Conservation (phyloP, 345 rosid genomes). For the Corchorus olitorius region DNA sequence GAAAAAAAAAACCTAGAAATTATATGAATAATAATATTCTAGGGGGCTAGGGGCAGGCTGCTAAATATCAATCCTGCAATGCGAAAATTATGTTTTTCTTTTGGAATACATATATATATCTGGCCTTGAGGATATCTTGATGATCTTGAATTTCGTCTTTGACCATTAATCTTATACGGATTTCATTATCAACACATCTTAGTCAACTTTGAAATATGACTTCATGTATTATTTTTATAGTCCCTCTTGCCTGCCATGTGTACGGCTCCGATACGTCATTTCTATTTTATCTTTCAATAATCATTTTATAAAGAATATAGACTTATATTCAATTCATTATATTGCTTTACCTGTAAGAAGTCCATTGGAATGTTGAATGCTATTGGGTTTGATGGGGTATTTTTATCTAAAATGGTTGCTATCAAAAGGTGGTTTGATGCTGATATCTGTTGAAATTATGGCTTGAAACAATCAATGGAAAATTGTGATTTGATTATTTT, state of each 20-base stretch:
- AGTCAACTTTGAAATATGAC: slow-evolving; percentile 32
- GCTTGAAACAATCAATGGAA: slow-evolving; percentile 28
- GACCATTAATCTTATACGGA: neutral
- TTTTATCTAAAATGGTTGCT: slow-evolving; percentile 40
- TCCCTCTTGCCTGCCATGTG: slow-evolving; percentile 17
- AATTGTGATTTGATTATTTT: neutral
- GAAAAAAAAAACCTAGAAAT: neutral
- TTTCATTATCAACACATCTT: slow-evolving; percentile 22
- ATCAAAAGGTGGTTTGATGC: slow-evolving; percentile 51
- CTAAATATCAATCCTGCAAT: neutral
- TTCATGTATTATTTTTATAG: neutral
- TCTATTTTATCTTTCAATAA: neutral
- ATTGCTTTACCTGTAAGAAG: slow-evolving; percentile 37
- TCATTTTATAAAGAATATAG: neutral
- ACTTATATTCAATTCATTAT: too few species aligned
- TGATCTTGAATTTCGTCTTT: neutral
- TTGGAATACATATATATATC: neutral
- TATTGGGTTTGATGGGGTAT: slow-evolving; percentile 36
- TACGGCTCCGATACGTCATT: neutral
- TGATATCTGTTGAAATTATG: slow-evolving; percentile 45
- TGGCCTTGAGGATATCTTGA: neutral
- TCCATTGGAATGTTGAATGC: slow-evolving; percentile 31
- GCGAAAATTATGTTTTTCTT: neutral
- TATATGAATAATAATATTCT: neutral
- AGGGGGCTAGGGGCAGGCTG: slow-evolving; percentile 2